Percentiles rank a stretch among this genome's conserved stretches.
These are phyloP conservation scores for Sextonia rubra DNA, from an alignment of 164 flowering plant genomes.

Conservation along the genomic window DNA sequence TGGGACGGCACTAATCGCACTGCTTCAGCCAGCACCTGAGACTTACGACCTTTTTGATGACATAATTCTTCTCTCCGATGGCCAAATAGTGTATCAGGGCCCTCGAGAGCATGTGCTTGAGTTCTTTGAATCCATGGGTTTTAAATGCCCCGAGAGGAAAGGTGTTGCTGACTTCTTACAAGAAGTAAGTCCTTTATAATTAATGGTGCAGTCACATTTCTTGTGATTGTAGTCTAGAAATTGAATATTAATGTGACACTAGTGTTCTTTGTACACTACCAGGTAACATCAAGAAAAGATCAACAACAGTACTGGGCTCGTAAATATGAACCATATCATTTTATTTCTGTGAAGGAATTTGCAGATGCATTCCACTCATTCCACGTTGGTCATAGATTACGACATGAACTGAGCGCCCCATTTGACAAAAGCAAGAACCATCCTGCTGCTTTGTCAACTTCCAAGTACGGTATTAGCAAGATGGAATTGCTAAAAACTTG, in stretches of 20 bases:
- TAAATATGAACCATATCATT: constrained; percentile 29
- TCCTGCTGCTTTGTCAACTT: constrained; percentile 39
- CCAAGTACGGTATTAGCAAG: constrained; percentile 40
- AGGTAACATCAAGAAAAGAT: constrained; percentile 52
- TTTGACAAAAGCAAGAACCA: constrained; percentile 39
- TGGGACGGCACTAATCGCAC: constrained; percentile 66
- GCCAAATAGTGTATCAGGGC: constrained; percentile 71
- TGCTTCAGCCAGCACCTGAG: constrained; percentile 88
- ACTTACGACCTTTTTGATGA: constrained; percentile 75
- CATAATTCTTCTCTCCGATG: constrained; percentile 67
- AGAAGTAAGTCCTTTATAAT: constrained; percentile 35
- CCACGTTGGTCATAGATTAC: constrained; percentile 40
- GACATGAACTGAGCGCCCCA: constrained; percentile 32
- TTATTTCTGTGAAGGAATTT: constrained; percentile 37
- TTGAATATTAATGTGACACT: background rate
- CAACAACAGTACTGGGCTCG: constrained; percentile 46
- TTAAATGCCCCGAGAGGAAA: constrained; percentile 63
- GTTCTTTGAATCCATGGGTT: constrained; percentile 63
- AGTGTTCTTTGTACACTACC: background rate
- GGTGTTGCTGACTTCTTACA: constrained; percentile 73
- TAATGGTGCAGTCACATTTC: background rate
- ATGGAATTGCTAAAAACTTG: constrained; percentile 46
- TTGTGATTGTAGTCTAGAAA: background rate
- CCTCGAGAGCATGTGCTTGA: constrained; percentile 58
- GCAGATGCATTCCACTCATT: constrained; percentile 43